Base-by-base conservation (phyloP, 1,284 basidiomycete genomes). In the Singerocomus inundabilis region DNA sequence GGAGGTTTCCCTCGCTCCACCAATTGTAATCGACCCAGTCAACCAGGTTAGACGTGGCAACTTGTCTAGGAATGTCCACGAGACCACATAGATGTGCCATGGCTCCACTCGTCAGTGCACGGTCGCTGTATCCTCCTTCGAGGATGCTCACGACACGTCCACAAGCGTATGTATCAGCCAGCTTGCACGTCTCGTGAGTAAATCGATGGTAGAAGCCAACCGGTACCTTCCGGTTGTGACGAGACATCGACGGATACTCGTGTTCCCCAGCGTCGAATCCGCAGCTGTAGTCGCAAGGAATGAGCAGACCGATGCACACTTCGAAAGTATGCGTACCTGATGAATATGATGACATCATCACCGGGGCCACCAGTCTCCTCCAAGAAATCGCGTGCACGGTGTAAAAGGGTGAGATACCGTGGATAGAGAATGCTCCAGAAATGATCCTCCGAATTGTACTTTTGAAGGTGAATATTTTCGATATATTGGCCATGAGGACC, bases 251-350 rank as follows among this genome's bases (percentile, higher is more conserved):
- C 5, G 82, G 74, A 57, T 90, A 86, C 64, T 99, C 95, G 67
- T 98, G 91, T 61, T 94, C 88, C 52, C 88, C 92, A 0, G 94
- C 95, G 59, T 98, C 96, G 70, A 98, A 94, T 2, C 96, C 96
- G 54, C 84, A 88, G 55, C 86, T 87, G 46, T 36, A 33, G 12
- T 9, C 10, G 5, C 25, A 32, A 30, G 11, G 6, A n/a, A 24
- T 54, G n/a, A 56, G 21, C 25, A 24, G 10, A 46, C 49, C 35
- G 34, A 46, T 12, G 15, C 21, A 43, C 28, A 2, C 25, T 9
- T 12, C 7, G 45, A 33, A 38, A n/a, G 21, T 5, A 2, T 45
- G 42, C 72, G n/a, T 21, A 86, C 91, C 91, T 93, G 62, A 97
- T 87, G 58, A 95, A 87, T 1, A 98, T 73, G 6, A 98, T 67